These are phyloP conservation scores for Blastomyces gilchristii DNA, from an alignment of 2,329 filamentous ascomycete genomes.

Conservation along the genomic window DNA sequence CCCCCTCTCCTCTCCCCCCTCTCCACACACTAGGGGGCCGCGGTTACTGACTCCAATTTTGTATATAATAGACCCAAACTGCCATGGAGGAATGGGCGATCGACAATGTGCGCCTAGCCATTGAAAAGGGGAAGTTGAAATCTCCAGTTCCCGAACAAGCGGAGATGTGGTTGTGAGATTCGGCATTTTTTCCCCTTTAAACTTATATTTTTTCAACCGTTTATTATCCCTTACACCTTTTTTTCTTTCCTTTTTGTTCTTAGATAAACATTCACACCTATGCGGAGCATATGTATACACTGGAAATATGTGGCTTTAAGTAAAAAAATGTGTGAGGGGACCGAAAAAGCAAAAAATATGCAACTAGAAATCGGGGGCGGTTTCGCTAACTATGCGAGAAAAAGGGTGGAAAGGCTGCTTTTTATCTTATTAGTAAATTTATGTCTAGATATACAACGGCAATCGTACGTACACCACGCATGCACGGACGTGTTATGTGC, in stretches of 20 bases:
- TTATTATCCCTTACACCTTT: background rate
- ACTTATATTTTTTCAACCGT: background rate
- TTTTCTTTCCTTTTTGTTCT: background rate
- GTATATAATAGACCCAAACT: slow-evolving; percentile 37
- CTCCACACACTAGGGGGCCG: background rate
- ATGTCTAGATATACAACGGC: background rate
- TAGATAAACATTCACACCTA: background rate
- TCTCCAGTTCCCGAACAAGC: slow-evolving; percentile 65
- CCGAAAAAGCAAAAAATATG: background rate
- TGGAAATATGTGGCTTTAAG: background rate
- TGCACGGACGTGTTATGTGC: background rate
- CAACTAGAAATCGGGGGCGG: background rate
- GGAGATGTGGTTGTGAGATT: slow-evolving; percentile 18
- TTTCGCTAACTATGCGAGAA: background rate
- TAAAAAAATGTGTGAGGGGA: background rate
- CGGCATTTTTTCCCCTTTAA: too few species aligned
- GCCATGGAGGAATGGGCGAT: slow-evolving; percentile 67
- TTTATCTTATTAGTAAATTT: background rate
- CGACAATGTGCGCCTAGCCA: slow-evolving; percentile 54
- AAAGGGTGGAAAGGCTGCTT: background rate
- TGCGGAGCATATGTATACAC: background rate
- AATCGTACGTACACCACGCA: background rate
- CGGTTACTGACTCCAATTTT: slow-evolving; percentile 1
- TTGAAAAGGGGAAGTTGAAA: slow-evolving; percentile 53
- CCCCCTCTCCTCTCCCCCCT: too few species aligned